These are phyloP conservation scores for Hypomontagnella monticulosa DNA, from an alignment of 495 filamentous ascomycete species.

Conservation along the genomic window DNA sequence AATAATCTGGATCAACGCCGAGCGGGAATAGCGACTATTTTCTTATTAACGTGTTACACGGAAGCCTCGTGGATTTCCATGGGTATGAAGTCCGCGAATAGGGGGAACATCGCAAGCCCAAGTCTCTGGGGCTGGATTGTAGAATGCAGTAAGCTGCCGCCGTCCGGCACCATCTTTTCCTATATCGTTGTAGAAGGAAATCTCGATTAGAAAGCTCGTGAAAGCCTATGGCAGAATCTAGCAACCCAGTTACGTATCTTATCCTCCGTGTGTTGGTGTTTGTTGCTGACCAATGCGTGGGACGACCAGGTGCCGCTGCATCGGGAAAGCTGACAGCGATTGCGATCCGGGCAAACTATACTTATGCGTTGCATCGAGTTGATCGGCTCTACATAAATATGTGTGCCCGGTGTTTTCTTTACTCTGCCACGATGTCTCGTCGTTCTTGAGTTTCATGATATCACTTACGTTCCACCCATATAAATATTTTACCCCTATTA, in stretches of 20 bases:
- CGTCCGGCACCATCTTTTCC: background rate
- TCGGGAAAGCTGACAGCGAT: background rate
- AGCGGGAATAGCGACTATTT: background rate
- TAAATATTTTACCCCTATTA: too few species aligned
- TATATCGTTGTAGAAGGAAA: background rate
- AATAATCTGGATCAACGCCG: background rate
- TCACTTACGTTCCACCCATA: too few species aligned
- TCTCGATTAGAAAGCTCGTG: background rate
- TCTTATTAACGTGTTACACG: constrained; percentile 3
- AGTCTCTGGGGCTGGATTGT: constrained; percentile 13
- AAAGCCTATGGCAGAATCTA: background rate
- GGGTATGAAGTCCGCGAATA: constrained; percentile 5
- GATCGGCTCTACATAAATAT: too few species aligned
- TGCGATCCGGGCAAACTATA: background rate
- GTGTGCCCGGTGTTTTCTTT: too few species aligned
- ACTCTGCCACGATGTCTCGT: too few species aligned
- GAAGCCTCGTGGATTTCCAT: background rate
- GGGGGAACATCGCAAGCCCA: background rate
- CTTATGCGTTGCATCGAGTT: too few species aligned
- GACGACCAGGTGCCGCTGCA: background rate
- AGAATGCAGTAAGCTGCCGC: constrained; percentile 1
- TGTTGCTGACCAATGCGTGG: background rate
- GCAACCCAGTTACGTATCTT: background rate
- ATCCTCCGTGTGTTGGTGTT: constrained; percentile 5
- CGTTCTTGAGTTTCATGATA: too few species aligned